Evolutionary conservation across 192 early-diverging fungal genomes (phyloP), one percentile per base, ranked within the genome.

Genomic region (Rhizoclosmatium globosum): DNA sequence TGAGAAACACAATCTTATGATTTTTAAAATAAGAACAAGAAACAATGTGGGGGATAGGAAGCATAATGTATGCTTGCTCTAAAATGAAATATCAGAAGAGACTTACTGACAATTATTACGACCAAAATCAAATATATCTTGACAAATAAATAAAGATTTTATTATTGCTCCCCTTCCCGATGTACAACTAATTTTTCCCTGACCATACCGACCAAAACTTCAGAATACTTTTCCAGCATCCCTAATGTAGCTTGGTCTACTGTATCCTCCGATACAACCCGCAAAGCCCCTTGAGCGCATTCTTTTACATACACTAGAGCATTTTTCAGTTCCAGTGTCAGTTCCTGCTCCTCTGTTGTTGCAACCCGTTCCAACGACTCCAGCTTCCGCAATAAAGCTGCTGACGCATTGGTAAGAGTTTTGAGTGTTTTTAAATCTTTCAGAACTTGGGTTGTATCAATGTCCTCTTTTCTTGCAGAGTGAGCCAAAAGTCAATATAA

Each of bases 191-290:
- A 64, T 75, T 85, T 85, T 21, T 71, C 59, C 47, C 74, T 7
- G 42, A 85, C 84, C 17, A 85, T 11, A 39, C 69, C 79, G 9
- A 85, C 84, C 21, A 85, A 56, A 42, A 83, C 7, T 45, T 77
- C 67, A 41, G 84, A 85, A 77, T 85, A 85, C 62, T 64, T 72
- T 65, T 85, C 84, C 45, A 85, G 64, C 59, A 66, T 11, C 3
- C 23, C 59, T 17, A 23, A 60, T 65, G 69, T 64, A 44, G 71
- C 66, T 7, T 7, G 41, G 42, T 62, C 71, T 2, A 64, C 41
- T 43, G 38, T n/a, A 42, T n/a, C 21, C 43, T 23, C 61, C 4
- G 50, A 41, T 9, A 65, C 47, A 6, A 48, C 75, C 23, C 41
- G 59, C 74, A 82, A 58, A 2, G 80, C 79, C 3, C 17, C 31